Evolutionary conservation across 108 stramenopile species (phyloP), one percentile per base, ranked within the genome.

Genomic region (Nannochloropsis salina): DNA sequence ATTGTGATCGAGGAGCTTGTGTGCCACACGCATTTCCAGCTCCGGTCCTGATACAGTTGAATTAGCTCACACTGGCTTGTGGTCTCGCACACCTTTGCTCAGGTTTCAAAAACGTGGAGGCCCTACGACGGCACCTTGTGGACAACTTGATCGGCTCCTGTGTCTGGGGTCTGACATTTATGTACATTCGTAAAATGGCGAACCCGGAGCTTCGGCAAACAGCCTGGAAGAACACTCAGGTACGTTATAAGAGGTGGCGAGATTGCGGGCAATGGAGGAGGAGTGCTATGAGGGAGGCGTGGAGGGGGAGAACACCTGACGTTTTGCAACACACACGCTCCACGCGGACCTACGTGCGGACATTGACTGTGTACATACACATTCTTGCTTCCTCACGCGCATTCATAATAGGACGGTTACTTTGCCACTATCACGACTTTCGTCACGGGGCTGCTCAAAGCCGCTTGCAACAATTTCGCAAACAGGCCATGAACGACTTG

Each of bases 211-310:
- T 74, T 74, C 61, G 61, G 61, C 61, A 74, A 15, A 74, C 61
- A n/a, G 61, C 61, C 61, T 74, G 61, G 61, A 74, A 74, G 61
- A 74, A 74, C 61, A 74, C 61, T 74, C 61, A 74, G 61, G 31
- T 31, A 31, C 0, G 31, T 31, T 31, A 31, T 31, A 31, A 31
- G 31, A 31, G 31, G 31, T 31, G 31, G 31, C 31, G 31, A 31
- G 31, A 31, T 31, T 31, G 31, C 31, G 31, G 31, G 31, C 31
- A 31, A 31, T 31, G 31, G 31, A 31, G 31, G 31, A 31, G 31
- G 31, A 31, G 31, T 31, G 31, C 31, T 1, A 31, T 31, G 31
- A 31, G 31, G 31, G 31, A 31, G 31, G 31, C 31, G 31, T 31
- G 31, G 31, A 31, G 1, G 31, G 31, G 31, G 1, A 31, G 31